Evolutionary conservation across 1,284 basidiomycete species (phyloP).

Genomic region (Boletellus deceptivus): DNA sequence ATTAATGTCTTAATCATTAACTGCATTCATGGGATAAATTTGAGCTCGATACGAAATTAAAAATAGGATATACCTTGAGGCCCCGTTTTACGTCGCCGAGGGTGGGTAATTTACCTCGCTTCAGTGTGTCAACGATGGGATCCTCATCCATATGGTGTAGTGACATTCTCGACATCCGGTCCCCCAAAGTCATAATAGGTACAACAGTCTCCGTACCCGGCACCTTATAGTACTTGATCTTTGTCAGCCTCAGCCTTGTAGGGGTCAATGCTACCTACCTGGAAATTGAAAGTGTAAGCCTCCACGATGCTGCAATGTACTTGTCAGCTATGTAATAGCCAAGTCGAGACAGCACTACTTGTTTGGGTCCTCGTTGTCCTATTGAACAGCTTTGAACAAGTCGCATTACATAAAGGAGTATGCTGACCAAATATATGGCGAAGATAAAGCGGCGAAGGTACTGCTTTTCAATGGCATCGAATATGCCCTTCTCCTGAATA

Average conservation of each 20-base stretch:
- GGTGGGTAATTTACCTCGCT: slow-evolving; percentile 59
- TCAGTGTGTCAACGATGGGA: slow-evolving; percentile 54
- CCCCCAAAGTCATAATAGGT: slow-evolving; percentile 67
- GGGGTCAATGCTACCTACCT: slow-evolving; percentile 39
- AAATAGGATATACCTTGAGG: slow-evolving; percentile 50
- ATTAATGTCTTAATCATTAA: slow-evolving; percentile 70
- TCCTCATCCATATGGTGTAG: slow-evolving; percentile 41
- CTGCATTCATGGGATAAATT: slow-evolving; percentile 35
- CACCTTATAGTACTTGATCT: slow-evolving; percentile 55
- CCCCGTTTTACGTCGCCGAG: slow-evolving; percentile 72
- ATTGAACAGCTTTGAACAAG: slow-evolving; percentile 6
- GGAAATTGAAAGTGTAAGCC: slow-evolving; percentile 80
- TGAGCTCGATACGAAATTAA: not conserved
- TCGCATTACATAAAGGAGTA: not conserved
- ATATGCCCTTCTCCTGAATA: slow-evolving; percentile 72
- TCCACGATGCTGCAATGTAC: slow-evolving; percentile 64
- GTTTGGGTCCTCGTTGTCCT: slow-evolving; percentile 77
- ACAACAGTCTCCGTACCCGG: slow-evolving; percentile 53
- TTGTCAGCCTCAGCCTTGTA: slow-evolving; percentile 3
- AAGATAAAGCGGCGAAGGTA: slow-evolving; percentile 80
- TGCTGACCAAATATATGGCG: slow-evolving; percentile 71
- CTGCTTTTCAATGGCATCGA: slow-evolving; percentile 73
- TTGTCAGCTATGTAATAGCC: slow-evolving; percentile 19
- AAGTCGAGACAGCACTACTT: slow-evolving; percentile 48
- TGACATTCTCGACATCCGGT: slow-evolving; percentile 52